A percentile compares a stretch with the other conserved stretches of the same genome.
phyloP scores from a whole-genome alignment of 352 stramenopile genomes.

The Phytophthora tubulina region DNA sequence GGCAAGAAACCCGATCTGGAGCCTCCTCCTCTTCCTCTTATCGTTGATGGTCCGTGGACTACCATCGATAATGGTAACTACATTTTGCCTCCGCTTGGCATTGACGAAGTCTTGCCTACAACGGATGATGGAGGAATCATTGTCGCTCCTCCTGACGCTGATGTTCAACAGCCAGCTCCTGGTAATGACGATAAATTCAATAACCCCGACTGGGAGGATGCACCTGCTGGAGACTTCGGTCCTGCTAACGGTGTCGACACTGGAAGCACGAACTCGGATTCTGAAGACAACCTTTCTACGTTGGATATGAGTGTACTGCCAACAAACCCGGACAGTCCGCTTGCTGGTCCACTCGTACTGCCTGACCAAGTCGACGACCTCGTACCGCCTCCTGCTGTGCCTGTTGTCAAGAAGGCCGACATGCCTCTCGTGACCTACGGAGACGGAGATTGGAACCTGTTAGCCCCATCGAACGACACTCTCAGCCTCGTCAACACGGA shows the following conservation, averaged over 20 bases:
- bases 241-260: conserved; percentile 7
- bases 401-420: conserved; percentile 25
- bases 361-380: conserved; percentile 12
- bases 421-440: conserved; percentile 31
- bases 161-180: background rate
- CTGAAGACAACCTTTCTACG: background rate
- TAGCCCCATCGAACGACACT: conserved; percentile 45
- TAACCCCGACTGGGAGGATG: background rate
- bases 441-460: conserved; percentile 46
- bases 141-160: background rate
- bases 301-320: no score
- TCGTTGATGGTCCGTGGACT: conserved; percentile 1
- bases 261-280: background rate
- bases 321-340: background rate
- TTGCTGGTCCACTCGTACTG: background rate
- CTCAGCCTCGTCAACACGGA: conserved; percentile 39
- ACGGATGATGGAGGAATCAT: background rate
- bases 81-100: background rate
- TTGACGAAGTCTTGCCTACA: background rate
- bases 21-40: conserved; percentile 3
- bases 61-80: conserved; percentile 9
- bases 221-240: conserved; percentile 11
- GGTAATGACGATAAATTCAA: background rate
- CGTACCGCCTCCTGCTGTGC: conserved; percentile 22
- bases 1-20: background rate